Base-by-base conservation (phyloP, 257 asterid species). In the Scutellaria barbata region DNA sequence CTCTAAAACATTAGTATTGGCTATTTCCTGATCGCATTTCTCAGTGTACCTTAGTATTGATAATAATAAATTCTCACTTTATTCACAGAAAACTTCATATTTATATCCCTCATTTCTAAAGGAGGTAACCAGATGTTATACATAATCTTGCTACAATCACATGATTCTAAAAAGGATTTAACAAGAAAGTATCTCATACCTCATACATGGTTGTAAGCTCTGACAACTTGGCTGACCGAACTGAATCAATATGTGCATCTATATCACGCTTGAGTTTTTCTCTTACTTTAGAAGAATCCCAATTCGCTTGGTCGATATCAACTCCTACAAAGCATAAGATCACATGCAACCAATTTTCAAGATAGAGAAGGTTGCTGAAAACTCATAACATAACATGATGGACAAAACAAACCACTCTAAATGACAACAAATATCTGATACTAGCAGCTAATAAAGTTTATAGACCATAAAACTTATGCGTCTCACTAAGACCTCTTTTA, bases 211-310 rank as follows among this genome's bases (percentile, higher is more conserved):
- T 66, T 52, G 88, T 81, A 56, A 90, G 85, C 83, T 92, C 98
- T 1, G 96, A 73, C 60, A 95, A 86, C 85, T 88, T 90, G 77
- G 88, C 75, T 39, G 72, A 74, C 72, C 95, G 85, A 80, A 92
- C 91, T 60, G 89, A 63, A 60, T 81, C 84, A 74, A 86, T 65
- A 78, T 95, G 96, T 43, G 87, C 95, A 80, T 92, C 96, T 79
- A 95, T 83, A 74, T 95, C 99, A 54, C 98, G 97, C 51, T 69
- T 77, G 74, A 95, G 85, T 81, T 95, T 95, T 73, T 92, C 97
- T 80, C 92, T 87, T 77, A 88, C 90, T 84, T 88, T 90, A 45
- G 96, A 85, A 25, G 96, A 74, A 78, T 92, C 96, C 98, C 97
- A 95, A 46, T 86, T 87, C 33, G 97, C 98, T 79, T 84, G 99